Conservation (phyloP, 352 stramenopile genomes). For the Pythium plurisporium region DNA sequence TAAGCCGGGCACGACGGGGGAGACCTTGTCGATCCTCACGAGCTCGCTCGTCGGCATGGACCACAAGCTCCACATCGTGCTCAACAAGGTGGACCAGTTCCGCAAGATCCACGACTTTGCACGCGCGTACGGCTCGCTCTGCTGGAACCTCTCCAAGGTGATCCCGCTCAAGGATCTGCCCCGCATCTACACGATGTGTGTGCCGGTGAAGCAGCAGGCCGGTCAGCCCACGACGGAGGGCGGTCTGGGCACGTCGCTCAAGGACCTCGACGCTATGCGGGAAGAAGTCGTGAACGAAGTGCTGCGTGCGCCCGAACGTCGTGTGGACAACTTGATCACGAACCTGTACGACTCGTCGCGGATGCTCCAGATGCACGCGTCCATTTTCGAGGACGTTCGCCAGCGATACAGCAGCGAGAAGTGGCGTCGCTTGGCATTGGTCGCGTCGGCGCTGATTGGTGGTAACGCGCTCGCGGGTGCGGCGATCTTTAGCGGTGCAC, state of each 20-base stretch:
- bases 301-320: constrained; percentile 94
- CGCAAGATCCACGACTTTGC: constrained; percentile 99
- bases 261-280: constrained; percentile 94
- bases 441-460: constrained; percentile 53
- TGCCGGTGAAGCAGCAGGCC: constrained; percentile 82
- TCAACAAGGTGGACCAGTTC: constrained; percentile 99
- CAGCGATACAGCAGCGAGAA: constrained; percentile 75
- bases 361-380: constrained; percentile 95
- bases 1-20: constrained; percentile 98
- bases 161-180: constrained; percentile 99
- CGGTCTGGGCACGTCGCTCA: constrained; percentile 73
- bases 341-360: constrained; percentile 91
- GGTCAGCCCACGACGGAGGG: constrained; percentile 46
- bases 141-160: constrained; percentile 98
- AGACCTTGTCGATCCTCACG: constrained; percentile 97
- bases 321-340: constrained; percentile 99
- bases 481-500: constrained; percentile 69
- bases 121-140: constrained; percentile 97
- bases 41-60: constrained; percentile 97
- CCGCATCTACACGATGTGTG: constrained; percentile 99
- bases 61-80: constrained; percentile 99
- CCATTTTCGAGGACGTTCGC: constrained; percentile 79
- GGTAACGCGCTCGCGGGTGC: constrained; percentile 73
- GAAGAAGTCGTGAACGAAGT: constrained; percentile 98
- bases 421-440: constrained; percentile 70